These are phyloP conservation scores for Termitomyces eurrhizus DNA, from an alignment of 768 basidiomycete species.

Conservation along the genomic window DNA sequence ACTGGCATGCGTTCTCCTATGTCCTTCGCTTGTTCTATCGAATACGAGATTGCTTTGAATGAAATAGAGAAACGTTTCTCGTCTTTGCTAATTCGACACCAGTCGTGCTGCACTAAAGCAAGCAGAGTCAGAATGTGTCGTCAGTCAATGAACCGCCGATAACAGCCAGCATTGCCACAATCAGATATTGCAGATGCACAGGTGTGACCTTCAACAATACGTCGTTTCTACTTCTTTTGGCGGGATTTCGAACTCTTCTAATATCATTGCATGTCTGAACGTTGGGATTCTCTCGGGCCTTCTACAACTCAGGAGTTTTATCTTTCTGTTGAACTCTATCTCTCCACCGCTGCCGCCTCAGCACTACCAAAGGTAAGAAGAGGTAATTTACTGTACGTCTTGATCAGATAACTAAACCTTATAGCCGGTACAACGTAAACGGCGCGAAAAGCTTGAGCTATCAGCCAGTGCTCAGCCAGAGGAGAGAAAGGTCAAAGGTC, in stretches of 20 bases:
- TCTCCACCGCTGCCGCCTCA: slow-evolving; percentile 47
- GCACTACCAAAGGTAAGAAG: slow-evolving; percentile 53
- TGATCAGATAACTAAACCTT: not conserved
- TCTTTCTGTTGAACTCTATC: slow-evolving; percentile 58
- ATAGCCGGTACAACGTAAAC: slow-evolving; percentile 50
- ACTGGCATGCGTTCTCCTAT: not conserved
- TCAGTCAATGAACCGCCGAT: not conserved
- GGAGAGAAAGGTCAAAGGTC: slow-evolving; percentile 63
- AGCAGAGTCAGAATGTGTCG: not conserved
- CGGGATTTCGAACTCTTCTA: not conserved
- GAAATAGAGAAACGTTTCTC: not conserved
- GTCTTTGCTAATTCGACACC: not conserved
- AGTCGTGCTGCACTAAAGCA: not conserved
- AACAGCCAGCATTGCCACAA: slow-evolving; percentile 11
- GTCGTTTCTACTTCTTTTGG: not conserved
- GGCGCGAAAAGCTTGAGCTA: slow-evolving; percentile 50
- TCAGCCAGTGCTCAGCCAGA: slow-evolving; percentile 24
- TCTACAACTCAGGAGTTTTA: slow-evolving; percentile 45
- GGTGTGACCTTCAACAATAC: not conserved
- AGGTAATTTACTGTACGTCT: not conserved
- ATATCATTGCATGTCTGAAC: slow-evolving; percentile 26
- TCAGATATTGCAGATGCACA: not conserved
- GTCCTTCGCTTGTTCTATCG: not conserved
- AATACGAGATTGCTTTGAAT: not conserved
- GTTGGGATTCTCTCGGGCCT: slow-evolving; percentile 25